Base-by-base conservation (phyloP, 1,284 basidiomycete species). In the Veloboletus limbatus region DNA sequence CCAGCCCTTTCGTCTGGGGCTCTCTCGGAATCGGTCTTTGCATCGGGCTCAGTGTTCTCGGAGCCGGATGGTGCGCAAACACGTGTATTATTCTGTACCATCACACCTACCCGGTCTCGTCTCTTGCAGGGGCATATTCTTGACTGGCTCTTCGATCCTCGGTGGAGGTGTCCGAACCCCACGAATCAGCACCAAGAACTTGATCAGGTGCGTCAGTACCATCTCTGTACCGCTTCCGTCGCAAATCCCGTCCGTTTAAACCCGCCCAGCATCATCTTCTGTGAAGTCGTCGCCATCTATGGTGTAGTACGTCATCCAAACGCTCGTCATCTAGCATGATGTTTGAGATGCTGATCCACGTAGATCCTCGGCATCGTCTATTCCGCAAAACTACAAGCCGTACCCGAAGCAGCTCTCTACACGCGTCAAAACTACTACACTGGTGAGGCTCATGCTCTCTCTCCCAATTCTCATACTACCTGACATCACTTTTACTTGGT, bases 211-310 rank as follows among this genome's bases (percentile, higher is more conserved):
- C 21, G 40, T 41, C 17, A 4, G 8, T 18, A 9, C 38, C 14
- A 7, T 14, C 3, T 11, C 11, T n/a, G 2, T n/a, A n/a, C 5
- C 30, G 4, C 18, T 9, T 16, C 8, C 1, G 40, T 45, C 18
- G 40, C 33, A n/a, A n/a, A n/a, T n/a, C n/a, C n/a, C n/a, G n/a
- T n/a, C n/a, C n/a, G n/a, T n/a, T n/a, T n/a, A n/a, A n/a, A n/a
- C 13, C 21, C 27, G n/a, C 34, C 33, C 26, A 96, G 93, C 54
- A 95, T 99, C 74, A 98, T 99, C 66, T 98, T 99, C 75, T 98
- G 96, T 68, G 96, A 99, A 75, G 96, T 97, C 56, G 92, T 97
- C 18, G 94, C 93, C 51, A 97, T 97, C 63, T 97, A 96, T 69
- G 95, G 89, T 47, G 90, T 93, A 42, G 92, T 95, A 68, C 52